Evolutionary conservation across 345 rosid genomes (phyloP).

Genomic region (Populus ilicifolia): DNA sequence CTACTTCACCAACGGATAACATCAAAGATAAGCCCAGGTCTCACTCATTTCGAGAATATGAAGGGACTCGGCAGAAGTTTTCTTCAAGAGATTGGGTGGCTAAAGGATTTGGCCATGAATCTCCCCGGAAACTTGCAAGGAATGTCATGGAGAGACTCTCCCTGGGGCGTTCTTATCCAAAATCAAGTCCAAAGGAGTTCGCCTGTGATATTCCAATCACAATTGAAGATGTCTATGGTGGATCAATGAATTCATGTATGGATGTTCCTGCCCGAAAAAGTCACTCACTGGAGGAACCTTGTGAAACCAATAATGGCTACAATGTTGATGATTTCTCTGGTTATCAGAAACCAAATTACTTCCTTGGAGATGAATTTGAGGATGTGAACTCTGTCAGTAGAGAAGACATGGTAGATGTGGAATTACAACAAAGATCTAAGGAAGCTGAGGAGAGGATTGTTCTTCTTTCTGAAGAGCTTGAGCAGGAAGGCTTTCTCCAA

Average conservation of each 20-base stretch:
- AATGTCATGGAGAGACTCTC: constrained; percentile 84
- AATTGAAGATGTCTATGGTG: constrained; percentile 67
- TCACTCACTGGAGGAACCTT: constrained; percentile 42
- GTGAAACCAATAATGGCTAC: constrained; percentile 32
- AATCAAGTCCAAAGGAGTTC: constrained; percentile 43
- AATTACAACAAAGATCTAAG: constrained; percentile 52
- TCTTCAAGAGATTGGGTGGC: constrained; percentile 61
- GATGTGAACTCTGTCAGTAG: constrained; percentile 28
- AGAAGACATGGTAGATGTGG: constrained; percentile 51
- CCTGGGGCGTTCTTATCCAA: constrained; percentile 44
- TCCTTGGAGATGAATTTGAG: constrained; percentile 24
- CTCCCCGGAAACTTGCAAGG: constrained; percentile 79
- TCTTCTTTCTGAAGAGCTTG: constrained; percentile 62
- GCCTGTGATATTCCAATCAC: constrained; percentile 61
- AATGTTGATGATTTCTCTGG: constrained; percentile 34
- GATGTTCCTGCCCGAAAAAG: constrained; percentile 40
- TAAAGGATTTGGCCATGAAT: constrained; percentile 60
- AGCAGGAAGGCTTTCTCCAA: constrained; percentile 52
- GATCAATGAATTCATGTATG: constrained; percentile 39
- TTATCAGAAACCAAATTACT: constrained; percentile 29
- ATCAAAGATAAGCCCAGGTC: constrained; percentile 50
- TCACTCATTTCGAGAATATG: constrained; percentile 69
- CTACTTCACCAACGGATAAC: constrained; percentile 60
- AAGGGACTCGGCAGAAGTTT: constrained; percentile 42
- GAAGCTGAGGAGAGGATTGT: constrained; percentile 73